A percentile compares a stretch with the other conserved stretches of the same genome.
Conservation (phyloP, 2,329 filamentous ascomycete genomes). For the Epichloe bromicola region DNA sequence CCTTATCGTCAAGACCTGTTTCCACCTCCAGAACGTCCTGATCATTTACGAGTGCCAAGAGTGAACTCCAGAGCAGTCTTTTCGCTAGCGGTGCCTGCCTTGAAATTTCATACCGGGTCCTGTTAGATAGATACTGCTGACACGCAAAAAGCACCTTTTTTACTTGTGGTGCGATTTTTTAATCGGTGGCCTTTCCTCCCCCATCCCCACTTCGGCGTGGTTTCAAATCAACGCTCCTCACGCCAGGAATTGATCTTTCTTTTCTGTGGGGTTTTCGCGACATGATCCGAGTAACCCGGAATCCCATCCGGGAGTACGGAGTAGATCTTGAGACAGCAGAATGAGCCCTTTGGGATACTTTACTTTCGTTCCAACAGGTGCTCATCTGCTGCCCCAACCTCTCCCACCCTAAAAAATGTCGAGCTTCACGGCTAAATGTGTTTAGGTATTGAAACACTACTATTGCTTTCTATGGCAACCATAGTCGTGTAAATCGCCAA, state of each 20-base stretch:
- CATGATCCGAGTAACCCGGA: background rate
- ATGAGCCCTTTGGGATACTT: no score
- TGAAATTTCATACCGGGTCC: constrained; percentile 54
- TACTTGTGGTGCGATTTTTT: background rate
- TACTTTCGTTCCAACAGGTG: background rate
- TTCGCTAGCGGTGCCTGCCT: constrained; percentile 95
- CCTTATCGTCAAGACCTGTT: constrained; percentile 89
- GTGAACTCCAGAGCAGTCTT: constrained; percentile 57
- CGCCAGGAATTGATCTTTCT: background rate
- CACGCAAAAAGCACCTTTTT: constrained; percentile 29
- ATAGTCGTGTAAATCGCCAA: constrained; percentile 4
- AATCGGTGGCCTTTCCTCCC: background rate
- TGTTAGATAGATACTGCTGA: constrained; percentile 96
- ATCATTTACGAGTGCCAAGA: constrained; percentile 92
- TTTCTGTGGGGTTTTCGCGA: background rate
- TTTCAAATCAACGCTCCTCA: background rate
- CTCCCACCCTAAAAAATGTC: background rate
- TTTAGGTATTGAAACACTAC: constrained; percentile 2
- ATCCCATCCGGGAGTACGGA: background rate
- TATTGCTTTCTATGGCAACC: background rate
- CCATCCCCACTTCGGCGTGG: background rate
- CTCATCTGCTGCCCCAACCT: background rate
- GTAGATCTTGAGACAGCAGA: background rate
- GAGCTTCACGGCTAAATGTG: constrained; percentile 10
- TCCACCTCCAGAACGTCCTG: constrained; percentile 61